These are phyloP conservation scores for Nicotiana attenuata DNA, from an alignment of 257 asterid species.

Conservation along the genomic window DNA sequence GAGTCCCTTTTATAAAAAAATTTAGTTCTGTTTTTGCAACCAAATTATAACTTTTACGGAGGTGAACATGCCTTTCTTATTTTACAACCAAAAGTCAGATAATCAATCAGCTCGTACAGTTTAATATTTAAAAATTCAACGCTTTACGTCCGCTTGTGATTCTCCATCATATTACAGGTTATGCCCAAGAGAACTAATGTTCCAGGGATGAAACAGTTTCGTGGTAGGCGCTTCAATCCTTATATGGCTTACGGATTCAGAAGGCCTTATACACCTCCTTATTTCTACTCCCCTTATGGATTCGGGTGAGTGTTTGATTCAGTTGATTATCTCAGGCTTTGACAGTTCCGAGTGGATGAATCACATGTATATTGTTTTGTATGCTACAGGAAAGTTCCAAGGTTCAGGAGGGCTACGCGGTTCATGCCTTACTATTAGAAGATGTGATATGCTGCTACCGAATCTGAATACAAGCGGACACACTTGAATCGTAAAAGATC, in stretches of 20 bases:
- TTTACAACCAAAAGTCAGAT: not conserved
- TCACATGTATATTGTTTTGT: conserved; percentile 4
- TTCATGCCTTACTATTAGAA: conserved; percentile 77
- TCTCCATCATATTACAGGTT: conserved; percentile 45
- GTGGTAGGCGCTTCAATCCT: conserved; percentile 71
- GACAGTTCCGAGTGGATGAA: not conserved
- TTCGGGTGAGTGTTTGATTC: conserved; percentile 46
- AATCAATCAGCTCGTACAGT: not conserved
- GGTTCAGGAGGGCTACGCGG: conserved; percentile 82
- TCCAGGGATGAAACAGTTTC: conserved; percentile 94
- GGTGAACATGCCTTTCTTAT: not conserved
- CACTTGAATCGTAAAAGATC: not conserved
- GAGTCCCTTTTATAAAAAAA: not conserved
- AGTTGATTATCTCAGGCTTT: not conserved
- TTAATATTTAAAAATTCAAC: too few species aligned
- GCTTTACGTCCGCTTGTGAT: not conserved
- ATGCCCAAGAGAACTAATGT: conserved; percentile 85
- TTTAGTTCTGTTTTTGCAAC: not conserved
- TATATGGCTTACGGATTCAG: conserved; percentile 54
- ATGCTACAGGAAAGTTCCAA: conserved; percentile 69
- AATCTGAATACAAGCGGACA: not conserved
- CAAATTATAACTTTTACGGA: not conserved
- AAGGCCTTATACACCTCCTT: conserved; percentile 77
- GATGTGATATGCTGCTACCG: not conserved
- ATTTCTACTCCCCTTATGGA: conserved; percentile 76